phyloP scores from a whole-genome alignment of 179 eudicot species.

The Silene noctiflora region DNA sequence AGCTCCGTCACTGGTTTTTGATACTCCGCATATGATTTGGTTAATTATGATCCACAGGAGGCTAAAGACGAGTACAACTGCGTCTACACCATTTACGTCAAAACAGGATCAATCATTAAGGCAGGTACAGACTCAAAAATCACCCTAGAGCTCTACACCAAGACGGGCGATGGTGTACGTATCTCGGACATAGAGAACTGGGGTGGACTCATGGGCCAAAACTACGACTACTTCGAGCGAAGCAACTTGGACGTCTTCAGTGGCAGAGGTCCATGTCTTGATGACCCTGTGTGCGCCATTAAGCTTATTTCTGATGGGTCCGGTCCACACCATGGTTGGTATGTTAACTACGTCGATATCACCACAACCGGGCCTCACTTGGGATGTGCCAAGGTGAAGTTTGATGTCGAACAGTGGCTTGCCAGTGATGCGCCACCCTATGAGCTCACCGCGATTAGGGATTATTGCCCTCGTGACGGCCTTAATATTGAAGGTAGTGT shows the following conservation, averaged over 20 bases:
- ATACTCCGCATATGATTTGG: too few species aligned
- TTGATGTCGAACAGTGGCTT: constrained; percentile 81
- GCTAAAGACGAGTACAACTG: constrained; percentile 35
- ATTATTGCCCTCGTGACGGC: constrained; percentile 32
- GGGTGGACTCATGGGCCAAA: constrained; percentile 79
- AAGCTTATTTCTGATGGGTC: constrained; percentile 62
- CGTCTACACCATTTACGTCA: constrained; percentile 59
- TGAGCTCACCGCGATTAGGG: constrained; percentile 47
- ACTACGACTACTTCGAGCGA: constrained; percentile 67
- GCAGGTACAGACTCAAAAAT: constrained; percentile 78
- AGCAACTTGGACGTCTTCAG: constrained; percentile 76
- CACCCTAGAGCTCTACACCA: constrained; percentile 42
- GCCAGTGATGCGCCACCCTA: constrained; percentile 64
- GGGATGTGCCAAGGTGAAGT: constrained; percentile 44
- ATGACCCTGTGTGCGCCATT: constrained; percentile 48
- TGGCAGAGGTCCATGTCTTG: constrained; percentile 66
- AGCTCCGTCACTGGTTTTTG: too few species aligned
- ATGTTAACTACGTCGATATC: constrained; percentile 73
- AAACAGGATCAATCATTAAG: constrained; percentile 63
- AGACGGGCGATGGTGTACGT: constrained; percentile 37
- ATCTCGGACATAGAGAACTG: constrained; percentile 50
- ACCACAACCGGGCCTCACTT: constrained; percentile 66
- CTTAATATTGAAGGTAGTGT: not conserved
- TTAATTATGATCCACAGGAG: constrained; percentile 8
- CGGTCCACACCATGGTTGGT: constrained; percentile 75